phyloP scores from a whole-genome alignment of 371 early-diverging fungal species.

The Apophysomyces sp. region DNA sequence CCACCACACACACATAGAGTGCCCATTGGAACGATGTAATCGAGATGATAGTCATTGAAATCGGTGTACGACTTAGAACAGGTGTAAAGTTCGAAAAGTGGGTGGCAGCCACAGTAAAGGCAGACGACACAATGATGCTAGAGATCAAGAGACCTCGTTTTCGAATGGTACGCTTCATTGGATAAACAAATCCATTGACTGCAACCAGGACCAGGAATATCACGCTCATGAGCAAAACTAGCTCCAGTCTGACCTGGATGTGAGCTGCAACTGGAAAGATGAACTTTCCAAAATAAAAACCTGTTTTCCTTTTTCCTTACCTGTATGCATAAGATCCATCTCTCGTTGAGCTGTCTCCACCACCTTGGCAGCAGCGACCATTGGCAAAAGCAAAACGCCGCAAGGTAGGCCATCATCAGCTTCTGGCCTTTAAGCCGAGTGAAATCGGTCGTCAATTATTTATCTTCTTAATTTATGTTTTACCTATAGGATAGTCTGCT shows the following conservation, averaged over 20 bases:
- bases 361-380: constrained; percentile 41
- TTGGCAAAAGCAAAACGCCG: constrained; percentile 38
- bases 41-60: constrained; percentile 24
- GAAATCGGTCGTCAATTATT: not conserved
- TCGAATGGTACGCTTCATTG: constrained; percentile 32
- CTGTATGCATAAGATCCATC: constrained; percentile 13
- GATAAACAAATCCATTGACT: constrained; percentile 27
- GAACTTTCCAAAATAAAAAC: not conserved
- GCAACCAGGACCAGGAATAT: constrained; percentile 26
- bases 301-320: constrained; percentile 9
- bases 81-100: constrained; percentile 21
- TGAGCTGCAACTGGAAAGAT: constrained; percentile 11
- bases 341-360: constrained; percentile 16
- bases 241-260: constrained; percentile 31
- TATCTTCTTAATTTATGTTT: not conserved
- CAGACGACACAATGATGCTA: constrained; percentile 30
- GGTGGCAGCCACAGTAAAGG: constrained; percentile 29
- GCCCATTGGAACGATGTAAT: constrained; percentile 41
- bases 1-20: constrained; percentile 41
- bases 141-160: constrained; percentile 41
- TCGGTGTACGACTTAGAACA: constrained; percentile 21
- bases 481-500: constrained; percentile 18
- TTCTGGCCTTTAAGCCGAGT: constrained; percentile 21
- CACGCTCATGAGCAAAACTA: constrained; percentile 32
- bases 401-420: constrained; percentile 50